A percentile compares a stretch with the other conserved stretches of the same genome.
These are phyloP conservation scores for Carex kokanica DNA, from an alignment of 176 grass and related monocot species.

Conservation along the genomic window DNA sequence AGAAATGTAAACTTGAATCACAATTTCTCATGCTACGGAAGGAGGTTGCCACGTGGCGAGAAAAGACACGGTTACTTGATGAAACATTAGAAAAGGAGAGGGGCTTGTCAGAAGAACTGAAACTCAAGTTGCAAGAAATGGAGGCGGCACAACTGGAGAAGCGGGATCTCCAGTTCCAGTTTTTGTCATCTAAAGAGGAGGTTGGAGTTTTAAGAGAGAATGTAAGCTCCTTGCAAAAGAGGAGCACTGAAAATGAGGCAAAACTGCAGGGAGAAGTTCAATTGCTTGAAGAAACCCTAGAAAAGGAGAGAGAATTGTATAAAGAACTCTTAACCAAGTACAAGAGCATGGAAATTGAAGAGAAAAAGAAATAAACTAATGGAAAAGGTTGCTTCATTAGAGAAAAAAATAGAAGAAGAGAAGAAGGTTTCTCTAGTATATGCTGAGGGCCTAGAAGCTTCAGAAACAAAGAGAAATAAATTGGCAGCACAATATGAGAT, in stretches of 20 bases:
- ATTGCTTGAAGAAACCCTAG: slow-evolving; percentile 31
- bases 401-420: slow-evolving; percentile 55
- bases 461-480: slow-evolving; percentile 58
- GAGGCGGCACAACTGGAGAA: slow-evolving; percentile 33
- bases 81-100: slow-evolving; percentile 47
- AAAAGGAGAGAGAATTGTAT: slow-evolving; percentile 28
- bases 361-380: slow-evolving; percentile 27
- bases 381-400: slow-evolving; percentile 43
- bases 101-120: slow-evolving; percentile 34
- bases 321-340: slow-evolving; percentile 24
- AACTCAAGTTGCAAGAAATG: slow-evolving; percentile 33
- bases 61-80: slow-evolving; percentile 40
- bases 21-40: slow-evolving; percentile 48
- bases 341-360: slow-evolving; percentile 31
- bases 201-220: slow-evolving; percentile 27
- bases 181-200: slow-evolving; percentile 37
- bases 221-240: slow-evolving; percentile 22
- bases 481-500: slow-evolving; percentile 36
- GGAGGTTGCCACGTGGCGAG: slow-evolving; percentile 41
- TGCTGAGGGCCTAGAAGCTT: slow-evolving; percentile 52
- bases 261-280: slow-evolving; percentile 37
- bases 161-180: slow-evolving; percentile 32
- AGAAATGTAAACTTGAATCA: slow-evolving; percentile 48
- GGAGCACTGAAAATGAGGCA: slow-evolving; percentile 27
- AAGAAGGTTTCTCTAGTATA: slow-evolving; percentile 53